Evolutionary conservation across 2,329 filamentous ascomycete species (phyloP).

Genomic region (Penicillium sp.): DNA sequence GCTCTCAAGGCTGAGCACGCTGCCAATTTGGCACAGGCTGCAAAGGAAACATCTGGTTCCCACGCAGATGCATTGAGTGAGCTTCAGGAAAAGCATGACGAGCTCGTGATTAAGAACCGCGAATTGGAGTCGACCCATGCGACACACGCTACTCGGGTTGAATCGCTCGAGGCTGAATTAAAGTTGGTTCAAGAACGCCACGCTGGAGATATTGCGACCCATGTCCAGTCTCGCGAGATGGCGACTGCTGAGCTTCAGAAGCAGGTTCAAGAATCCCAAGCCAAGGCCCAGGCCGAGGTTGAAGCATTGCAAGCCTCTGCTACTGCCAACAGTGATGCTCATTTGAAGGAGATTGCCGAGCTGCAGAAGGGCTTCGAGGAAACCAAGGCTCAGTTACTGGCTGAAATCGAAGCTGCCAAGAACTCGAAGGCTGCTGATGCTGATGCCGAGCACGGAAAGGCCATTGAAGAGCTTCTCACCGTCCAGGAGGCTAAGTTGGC

Average conservation of each 20-base stretch:
- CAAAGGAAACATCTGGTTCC: conserved; percentile 31
- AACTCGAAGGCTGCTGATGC: conserved; percentile 36
- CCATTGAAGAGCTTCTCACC: conserved; percentile 43
- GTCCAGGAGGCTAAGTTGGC: conserved; percentile 42
- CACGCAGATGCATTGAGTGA: conserved; percentile 31
- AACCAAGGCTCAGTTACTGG: conserved; percentile 33
- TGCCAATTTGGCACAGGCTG: conserved; percentile 34
- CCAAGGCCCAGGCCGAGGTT: conserved; percentile 18
- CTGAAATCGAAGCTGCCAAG: conserved; percentile 40
- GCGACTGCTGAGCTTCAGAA: conserved; percentile 38
- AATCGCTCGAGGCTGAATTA: conserved; percentile 21
- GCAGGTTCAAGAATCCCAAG: conserved; percentile 32
- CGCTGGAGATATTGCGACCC: conserved; percentile 29
- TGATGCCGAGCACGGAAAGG: conserved; percentile 41
- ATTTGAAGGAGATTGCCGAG: conserved; percentile 31
- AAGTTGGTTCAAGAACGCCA: conserved; percentile 28
- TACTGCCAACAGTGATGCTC: conserved; percentile 21
- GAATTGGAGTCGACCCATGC: conserved; percentile 35
- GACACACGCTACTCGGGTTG: conserved; percentile 5
- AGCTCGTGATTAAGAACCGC: conserved; percentile 27
- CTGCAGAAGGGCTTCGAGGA: conserved; percentile 39
- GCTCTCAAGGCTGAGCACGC: conserved; percentile 37
- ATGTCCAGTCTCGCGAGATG: conserved; percentile 28
- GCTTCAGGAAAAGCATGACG: conserved; percentile 38
- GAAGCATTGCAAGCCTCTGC: conserved; percentile 13